These are phyloP conservation scores for Fusarium redolens DNA, from an alignment of 2,329 filamentous ascomycete species.

Conservation along the genomic window DNA sequence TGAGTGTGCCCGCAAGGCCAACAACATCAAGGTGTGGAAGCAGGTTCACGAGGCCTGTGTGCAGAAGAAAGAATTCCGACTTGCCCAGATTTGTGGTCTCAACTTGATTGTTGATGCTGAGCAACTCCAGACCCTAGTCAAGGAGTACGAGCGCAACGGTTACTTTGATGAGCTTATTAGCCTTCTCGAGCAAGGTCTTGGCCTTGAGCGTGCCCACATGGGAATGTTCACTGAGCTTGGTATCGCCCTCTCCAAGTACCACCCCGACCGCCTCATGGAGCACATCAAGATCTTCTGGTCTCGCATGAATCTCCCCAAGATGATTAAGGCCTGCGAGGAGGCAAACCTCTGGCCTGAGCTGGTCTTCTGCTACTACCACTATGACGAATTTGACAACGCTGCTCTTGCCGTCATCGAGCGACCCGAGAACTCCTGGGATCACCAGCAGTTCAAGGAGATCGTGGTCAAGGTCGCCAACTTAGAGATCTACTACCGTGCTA, in stretches of 20 bases:
- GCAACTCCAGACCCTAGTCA: conserved; percentile 90
- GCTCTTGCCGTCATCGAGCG: conserved; percentile 98
- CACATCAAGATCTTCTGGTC: conserved; percentile 99
- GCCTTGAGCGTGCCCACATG: conserved; percentile 93
- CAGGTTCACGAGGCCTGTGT: conserved; percentile 98
- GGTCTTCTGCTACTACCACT: conserved; percentile 98
- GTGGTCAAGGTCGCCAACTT: conserved; percentile 97
- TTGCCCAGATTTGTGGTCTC: conserved; percentile 98
- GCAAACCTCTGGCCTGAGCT: conserved; percentile 97
- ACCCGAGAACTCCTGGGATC: conserved; percentile 97
- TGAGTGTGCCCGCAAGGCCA: conserved; percentile 97
- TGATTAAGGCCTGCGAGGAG: conserved; percentile 92
- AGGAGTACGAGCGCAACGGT: conserved; percentile 95
- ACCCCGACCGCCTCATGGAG: conserved; percentile 96
- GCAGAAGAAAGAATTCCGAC: conserved; percentile 97
- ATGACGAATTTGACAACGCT: conserved; percentile 98
- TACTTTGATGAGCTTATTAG: conserved; percentile 99
- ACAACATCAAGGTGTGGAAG: conserved; percentile 99
- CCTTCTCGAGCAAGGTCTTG: conserved; percentile 92
- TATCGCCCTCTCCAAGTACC: conserved; percentile 92
- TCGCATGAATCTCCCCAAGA: conserved; percentile 96
- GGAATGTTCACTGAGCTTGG: conserved; percentile 96
- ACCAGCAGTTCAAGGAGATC: conserved; percentile 99
- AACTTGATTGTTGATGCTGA: conserved; percentile 98
- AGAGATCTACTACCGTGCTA: conserved; percentile 97